Percentiles rank a stretch among this genome's conserved stretches.
Conservation (phyloP, 106 monocot species). For the Dendrobium huoshanense region DNA sequence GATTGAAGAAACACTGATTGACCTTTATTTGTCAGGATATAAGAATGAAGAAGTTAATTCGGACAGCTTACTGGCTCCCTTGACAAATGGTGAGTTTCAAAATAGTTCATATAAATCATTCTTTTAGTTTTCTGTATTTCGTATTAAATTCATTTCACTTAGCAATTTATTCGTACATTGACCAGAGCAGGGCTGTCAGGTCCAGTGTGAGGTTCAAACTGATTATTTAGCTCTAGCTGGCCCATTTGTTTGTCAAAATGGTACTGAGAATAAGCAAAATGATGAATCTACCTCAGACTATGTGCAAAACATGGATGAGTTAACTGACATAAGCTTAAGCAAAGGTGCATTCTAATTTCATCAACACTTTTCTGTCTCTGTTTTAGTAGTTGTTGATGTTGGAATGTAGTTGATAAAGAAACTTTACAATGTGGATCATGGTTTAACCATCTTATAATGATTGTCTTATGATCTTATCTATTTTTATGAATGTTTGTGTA, state of each 20-base stretch:
- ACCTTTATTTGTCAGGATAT: constrained; percentile 69
- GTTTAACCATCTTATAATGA: too few relatives aligned
- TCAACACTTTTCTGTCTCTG: neutral
- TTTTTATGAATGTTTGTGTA: constrained; percentile 6
- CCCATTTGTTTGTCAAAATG: constrained; percentile 1
- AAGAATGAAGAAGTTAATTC: constrained; percentile 17
- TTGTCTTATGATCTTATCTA: neutral
- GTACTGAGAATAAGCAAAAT: neutral
- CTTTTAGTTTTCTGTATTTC: neutral
- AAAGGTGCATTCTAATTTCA: constrained; percentile 21
- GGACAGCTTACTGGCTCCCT: constrained; percentile 13
- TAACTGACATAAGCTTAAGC: neutral
- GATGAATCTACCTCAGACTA: constrained; percentile 15
- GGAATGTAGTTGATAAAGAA: neutral
- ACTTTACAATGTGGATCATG: neutral
- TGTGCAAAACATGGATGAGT: constrained; percentile 11
- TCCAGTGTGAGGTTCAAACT: neutral
- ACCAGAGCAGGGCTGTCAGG: constrained; percentile 14
- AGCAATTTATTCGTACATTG: neutral
- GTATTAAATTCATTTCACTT: neutral
- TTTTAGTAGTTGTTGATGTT: neutral
- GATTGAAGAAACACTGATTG: constrained; percentile 85
- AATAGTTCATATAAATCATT: neutral
- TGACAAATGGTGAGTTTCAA: constrained; percentile 24
- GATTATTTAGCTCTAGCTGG: constrained; percentile 16